Percentiles rank a stretch among this genome's conserved stretches.
Evolutionary conservation across 2,329 filamentous ascomycete genomes (phyloP).

Genomic region (Trichophyton benhamiae): DNA sequence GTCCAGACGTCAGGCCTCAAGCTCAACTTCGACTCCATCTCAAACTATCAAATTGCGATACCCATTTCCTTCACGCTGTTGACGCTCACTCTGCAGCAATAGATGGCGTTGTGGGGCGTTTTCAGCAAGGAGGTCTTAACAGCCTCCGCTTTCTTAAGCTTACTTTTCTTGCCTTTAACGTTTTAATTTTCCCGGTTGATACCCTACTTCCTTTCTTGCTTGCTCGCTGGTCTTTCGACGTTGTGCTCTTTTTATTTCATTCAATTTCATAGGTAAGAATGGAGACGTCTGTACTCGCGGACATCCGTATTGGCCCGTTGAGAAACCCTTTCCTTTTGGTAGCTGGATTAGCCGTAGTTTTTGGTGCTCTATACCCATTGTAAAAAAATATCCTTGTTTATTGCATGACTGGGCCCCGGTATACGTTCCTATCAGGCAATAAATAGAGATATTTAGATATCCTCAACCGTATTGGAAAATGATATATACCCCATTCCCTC

Average conservation of each 20-base stretch:
- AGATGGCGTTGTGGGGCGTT: constrained; percentile 2
- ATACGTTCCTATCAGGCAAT: not conserved
- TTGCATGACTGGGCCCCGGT: too few relatives aligned
- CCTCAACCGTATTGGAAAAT: too few relatives aligned
- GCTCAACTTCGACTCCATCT: not conserved
- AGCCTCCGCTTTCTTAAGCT: not conserved
- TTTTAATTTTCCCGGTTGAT: not conserved
- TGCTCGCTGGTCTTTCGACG: not conserved
- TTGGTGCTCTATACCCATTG: not conserved
- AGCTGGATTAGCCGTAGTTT: not conserved
- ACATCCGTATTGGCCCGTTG: not conserved
- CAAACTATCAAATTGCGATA: not conserved
- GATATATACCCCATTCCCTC: not conserved
- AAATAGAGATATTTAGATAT: not conserved
- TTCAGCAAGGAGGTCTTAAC: not conserved
- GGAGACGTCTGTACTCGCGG: too few relatives aligned
- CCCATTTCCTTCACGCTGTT: not conserved
- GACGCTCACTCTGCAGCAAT: not conserved
- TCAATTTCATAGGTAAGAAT: not conserved
- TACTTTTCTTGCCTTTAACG: not conserved
- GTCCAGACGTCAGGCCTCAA: not conserved
- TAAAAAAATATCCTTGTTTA: not conserved
- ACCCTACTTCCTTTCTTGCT: not conserved
- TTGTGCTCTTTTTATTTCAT: not conserved
- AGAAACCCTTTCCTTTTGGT: not conserved